Conservation (phyloP, 306 rosid species). For the Quercus suber region DNA sequence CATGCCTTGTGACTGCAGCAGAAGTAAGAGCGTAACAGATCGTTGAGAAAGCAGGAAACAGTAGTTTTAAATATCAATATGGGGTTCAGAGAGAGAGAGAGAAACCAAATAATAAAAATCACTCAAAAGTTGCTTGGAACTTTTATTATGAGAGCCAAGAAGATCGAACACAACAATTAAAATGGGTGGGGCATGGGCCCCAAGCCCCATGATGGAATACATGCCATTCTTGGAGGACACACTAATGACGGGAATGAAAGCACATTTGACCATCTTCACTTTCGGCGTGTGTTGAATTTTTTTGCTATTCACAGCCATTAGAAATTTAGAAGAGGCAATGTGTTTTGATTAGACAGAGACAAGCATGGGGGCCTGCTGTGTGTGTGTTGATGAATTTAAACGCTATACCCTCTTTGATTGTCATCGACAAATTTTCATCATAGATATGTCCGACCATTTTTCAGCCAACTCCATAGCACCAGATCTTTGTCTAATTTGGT, state of each 20-base stretch:
- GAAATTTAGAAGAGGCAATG: neutral
- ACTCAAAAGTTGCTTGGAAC: slow-evolving; percentile 9
- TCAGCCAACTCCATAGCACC: neutral
- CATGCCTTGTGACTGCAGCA: no score
- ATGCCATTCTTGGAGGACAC: slow-evolving; percentile 66
- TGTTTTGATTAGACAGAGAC: slow-evolving; percentile 20
- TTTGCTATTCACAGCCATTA: slow-evolving; percentile 2
- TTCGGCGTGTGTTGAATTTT: slow-evolving; percentile 44
- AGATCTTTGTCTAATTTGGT: slow-evolving; percentile 29
- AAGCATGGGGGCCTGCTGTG: slow-evolving; percentile 10
- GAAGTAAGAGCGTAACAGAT: no score
- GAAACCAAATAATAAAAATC: slow-evolving; percentile 1
- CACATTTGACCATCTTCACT: slow-evolving; percentile 55
- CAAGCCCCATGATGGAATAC: slow-evolving; percentile 55
- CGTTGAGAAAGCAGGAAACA: no score
- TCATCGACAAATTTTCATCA: slow-evolving; percentile 21
- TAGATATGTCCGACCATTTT: neutral
- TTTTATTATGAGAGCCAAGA: slow-evolving; percentile 6
- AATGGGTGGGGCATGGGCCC: slow-evolving; percentile 44
- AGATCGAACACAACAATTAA: slow-evolving; percentile 6
- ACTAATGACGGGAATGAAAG: slow-evolving; percentile 60
- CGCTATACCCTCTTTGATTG: neutral
- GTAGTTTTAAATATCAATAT: no score
- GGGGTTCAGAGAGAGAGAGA: no score
- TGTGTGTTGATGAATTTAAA: neutral